These are phyloP conservation scores for Podila epicladia DNA, from an alignment of 192 early-diverging fungal species.

Conservation along the genomic window DNA sequence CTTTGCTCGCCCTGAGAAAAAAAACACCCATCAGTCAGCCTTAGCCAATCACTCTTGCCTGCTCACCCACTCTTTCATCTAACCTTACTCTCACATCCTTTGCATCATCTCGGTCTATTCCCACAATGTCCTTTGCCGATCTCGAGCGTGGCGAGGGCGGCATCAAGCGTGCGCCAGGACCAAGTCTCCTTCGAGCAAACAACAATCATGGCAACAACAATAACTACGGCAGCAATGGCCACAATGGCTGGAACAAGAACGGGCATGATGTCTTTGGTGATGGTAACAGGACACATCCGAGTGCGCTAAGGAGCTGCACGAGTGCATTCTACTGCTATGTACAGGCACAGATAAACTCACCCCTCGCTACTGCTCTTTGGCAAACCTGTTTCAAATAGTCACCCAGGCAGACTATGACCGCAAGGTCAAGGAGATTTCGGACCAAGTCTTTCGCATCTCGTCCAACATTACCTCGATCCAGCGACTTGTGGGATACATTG, in stretches of 20 bases:
- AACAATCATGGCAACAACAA: not conserved
- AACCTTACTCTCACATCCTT: not conserved
- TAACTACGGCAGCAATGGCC: not conserved
- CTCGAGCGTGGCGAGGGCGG: conserved; percentile 27
- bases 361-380: not conserved
- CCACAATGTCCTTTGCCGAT: conserved; percentile 44
- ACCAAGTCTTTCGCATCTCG: conserved; percentile 89
- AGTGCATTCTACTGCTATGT: too few relatives aligned
- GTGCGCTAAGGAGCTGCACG: too few relatives aligned
- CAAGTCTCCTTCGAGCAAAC: conserved; percentile 12
- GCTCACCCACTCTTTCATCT: not conserved
- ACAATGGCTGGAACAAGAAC: not conserved
- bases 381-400: conserved; percentile 1
- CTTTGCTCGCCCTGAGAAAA: not conserved
- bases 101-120: not conserved
- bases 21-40: not conserved
- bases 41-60: not conserved
- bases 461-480: conserved; percentile 87
- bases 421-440: conserved; percentile 70
- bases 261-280: not conserved
- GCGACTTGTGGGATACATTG: conserved; percentile 78
- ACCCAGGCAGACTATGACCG: conserved; percentile 11
- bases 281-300: not conserved
- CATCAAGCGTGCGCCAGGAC: conserved; percentile 10
- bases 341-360: not conserved